Base-by-base conservation (phyloP, 139 green algal genomes). In the Pleodorina starrii region DNA sequence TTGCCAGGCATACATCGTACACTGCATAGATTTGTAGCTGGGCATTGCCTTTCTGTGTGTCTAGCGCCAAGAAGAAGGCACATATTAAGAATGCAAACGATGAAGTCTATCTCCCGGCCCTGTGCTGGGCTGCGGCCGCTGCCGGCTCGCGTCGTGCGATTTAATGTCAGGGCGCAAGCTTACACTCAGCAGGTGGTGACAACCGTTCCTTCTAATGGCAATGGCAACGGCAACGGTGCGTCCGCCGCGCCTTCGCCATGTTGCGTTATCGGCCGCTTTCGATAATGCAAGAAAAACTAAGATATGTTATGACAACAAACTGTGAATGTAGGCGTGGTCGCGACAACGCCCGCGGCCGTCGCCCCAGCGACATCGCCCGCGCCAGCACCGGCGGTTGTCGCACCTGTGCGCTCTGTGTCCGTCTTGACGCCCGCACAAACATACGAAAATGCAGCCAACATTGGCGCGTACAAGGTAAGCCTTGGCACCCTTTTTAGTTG, bases 191-290 rank as follows among this genome's bases (percentile, higher is more conserved):
- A 48, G 0, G 0, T n/a, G n/a, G 42, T 66, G 44, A 36, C 60
- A 9, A 87, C 79, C 36, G 35, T 57, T 21, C 25, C 42, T 12
- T 78, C 60, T 16, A 78, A 87, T 36, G 81, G 81, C 4, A 85
- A 72, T 38, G 77, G 77, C 60, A 73, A 84, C 74, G 74, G 76
- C 16, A 88, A 88, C 48, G 83, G 83, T 88, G 83, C 35, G 82
- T 88, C 54, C 5, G 29, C 5, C 7, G 54, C 54, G 29, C 54
- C 54, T 27, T 12, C 21, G 21, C 7, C 29, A 12, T 12, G 7
- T 32, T 66, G 54, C 6, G 29, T 66, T 5, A 12, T 66, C 5
- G 2, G 54, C 9, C 3, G 54, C 54, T n/a, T n/a, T n/a, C n/a
- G n/a, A n/a, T n/a, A n/a, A n/a, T n/a, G n/a, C n/a, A n/a, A n/a